Base-by-base conservation (phyloP, 306 rosid species). In the Clitoria ternatea region DNA sequence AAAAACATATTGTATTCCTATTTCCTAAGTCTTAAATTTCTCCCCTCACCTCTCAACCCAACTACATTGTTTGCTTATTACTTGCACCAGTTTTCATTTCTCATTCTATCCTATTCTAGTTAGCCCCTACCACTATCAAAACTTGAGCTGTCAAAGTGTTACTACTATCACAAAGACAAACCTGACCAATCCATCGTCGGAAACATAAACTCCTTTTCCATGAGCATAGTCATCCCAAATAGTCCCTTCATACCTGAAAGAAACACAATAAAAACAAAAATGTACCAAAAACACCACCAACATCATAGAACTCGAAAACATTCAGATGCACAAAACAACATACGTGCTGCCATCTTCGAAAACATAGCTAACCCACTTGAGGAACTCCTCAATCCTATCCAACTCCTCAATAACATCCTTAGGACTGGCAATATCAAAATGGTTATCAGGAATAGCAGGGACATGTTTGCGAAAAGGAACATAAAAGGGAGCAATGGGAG, bases 221-320 rank as follows among this genome's bases (percentile, higher is more conserved):
- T 94, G 99, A 54, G 97, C 96, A 86, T 85, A 71, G 83, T 94
- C 99, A 86, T 94, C 97, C 99, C 99, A 94, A 72, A 87, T 79
- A 26, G 99, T 94, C 27, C 99, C 97, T 82, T 94, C 99, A 75
- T 89, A 91, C 85, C 99, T 94, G 79, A 33, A 43, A 59, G 43
- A 1, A 63, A 13, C 61, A 20, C 4, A 36, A 39, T 1, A 18
- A 22, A 13, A 23, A 49, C 5, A 50, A 11, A 35, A 69, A 15
- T 11, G 1, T 1, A 0, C 3, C 3, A 26, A 62, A 43, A 44
- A 5, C 17, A 22, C 12, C 4, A 4, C 0, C 35, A 12, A 27
- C 1, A 54, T 8, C 1, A 11, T 5, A 54, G n/a, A n/a, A n/a
- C n/a, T n/a, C n/a, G n/a, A n/a, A n/a, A n/a, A n/a, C n/a, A n/a